These are phyloP conservation scores for Akanthomyces muscarius DNA, from an alignment of 2,329 filamentous ascomycete genomes.

Conservation along the genomic window DNA sequence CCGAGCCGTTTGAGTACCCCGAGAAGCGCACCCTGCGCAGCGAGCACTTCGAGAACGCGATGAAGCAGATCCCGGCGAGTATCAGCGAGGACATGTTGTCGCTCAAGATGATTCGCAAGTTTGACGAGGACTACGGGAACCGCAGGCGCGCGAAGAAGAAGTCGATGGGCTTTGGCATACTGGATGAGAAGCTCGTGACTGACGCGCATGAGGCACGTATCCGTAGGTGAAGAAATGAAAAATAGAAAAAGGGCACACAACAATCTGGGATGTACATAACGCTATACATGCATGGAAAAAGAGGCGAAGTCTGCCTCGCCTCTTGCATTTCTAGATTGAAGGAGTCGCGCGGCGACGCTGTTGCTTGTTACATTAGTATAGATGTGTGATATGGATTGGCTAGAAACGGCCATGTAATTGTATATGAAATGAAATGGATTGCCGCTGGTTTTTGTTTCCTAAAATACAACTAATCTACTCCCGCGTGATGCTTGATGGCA, in stretches of 20 bases:
- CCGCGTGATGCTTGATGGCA: background rate
- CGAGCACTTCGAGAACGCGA: constrained; percentile 77
- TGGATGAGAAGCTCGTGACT: constrained; percentile 31
- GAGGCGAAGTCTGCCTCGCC: background rate
- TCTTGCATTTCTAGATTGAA: constrained; percentile 9
- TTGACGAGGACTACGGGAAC: constrained; percentile 93
- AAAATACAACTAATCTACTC: background rate
- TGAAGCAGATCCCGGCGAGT: constrained; percentile 85
- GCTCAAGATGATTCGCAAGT: constrained; percentile 82
- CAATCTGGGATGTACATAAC: constrained; percentile 2
- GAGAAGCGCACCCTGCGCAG: constrained; percentile 50
- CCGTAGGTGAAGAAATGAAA: constrained; percentile 23
- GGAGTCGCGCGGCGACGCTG: background rate
- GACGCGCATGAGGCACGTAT: constrained; percentile 46
- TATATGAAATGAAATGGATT: constrained; percentile 13
- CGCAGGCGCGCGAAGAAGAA: constrained; percentile 60
- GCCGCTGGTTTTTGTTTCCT: background rate
- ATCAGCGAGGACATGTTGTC: constrained; percentile 92
- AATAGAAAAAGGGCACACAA: background rate
- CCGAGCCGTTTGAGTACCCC: constrained; percentile 57
- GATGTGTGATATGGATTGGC: background rate
- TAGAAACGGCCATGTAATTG: background rate
- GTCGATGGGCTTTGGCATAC: constrained; percentile 57
- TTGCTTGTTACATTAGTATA: constrained; percentile 7
- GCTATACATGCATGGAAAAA: background rate